Base-by-base conservation (phyloP, 164 flowering plant genomes). In the grape (Vitis vinifera) region DNA sequence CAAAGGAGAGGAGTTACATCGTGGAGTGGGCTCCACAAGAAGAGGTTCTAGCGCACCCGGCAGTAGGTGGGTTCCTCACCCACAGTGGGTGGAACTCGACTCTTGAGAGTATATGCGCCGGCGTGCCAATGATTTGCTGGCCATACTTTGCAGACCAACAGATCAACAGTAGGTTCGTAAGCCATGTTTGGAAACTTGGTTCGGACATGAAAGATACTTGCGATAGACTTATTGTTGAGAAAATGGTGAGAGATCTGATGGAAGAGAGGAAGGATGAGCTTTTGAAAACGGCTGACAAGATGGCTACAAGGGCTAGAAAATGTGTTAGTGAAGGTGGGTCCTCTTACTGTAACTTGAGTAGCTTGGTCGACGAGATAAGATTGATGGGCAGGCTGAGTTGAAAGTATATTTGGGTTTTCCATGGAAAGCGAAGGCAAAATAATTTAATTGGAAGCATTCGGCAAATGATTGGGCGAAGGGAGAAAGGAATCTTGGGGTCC, bases 11-110 rank as follows among this genome's bases (percentile, higher is more conserved):
- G 15, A 85, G 88, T 2, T 68, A 16, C 11, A 27, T 83, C 0
- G 84, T 78, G 19, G 75, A 47, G 1, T 83, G 85, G 86, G 77
- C 79, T 3, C 89, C 89, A 4, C 89, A 86, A 48, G 77, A 78
- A 55, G 78, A 80, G 48, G 87, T 86, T 3, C 65, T 83, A 15
- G 72, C 37, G 15, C 89, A 86, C 71, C 57, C 31, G 17, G 80
- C 87, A 0, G 73, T 83, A 2, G 89, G 80, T 10, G 87, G 77
- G 65, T 86, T 86, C 59, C 66, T 77, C 73, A 86, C 85, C 1
- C 87, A 83, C 61, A 72, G 78, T 55, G 87, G 87, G 1, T 86
- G 89, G 89, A 85, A 80, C 60, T 81, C 84, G 11, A 81, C 84
- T 0, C 51, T 78, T 17, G 86, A 83, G 76, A 80, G 88, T 51